These are phyloP conservation scores for Trichosporon asahii DNA, from an alignment of 1,284 basidiomycete genomes.

Conservation along the genomic window DNA sequence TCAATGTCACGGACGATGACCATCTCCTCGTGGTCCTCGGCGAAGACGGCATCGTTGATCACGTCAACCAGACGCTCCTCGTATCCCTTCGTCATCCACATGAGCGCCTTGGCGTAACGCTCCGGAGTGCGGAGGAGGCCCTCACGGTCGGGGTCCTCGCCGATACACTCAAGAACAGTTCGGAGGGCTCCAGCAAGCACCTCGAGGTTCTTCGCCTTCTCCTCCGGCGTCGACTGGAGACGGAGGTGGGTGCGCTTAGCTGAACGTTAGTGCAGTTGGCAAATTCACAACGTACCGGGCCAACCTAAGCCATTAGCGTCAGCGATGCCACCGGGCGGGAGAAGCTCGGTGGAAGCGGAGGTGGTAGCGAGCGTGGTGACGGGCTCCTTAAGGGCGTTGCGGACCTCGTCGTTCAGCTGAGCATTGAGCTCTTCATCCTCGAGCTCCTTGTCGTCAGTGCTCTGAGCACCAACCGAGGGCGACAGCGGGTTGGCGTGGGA, in stretches of 20 bases:
- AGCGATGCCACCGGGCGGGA: conserved; percentile 58
- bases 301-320: conserved; percentile 87
- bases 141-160: conserved; percentile 94
- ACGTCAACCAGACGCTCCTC: conserved; percentile 93
- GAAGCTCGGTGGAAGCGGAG: neutral
- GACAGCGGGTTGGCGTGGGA: conserved; percentile 2
- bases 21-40: conserved; percentile 99
- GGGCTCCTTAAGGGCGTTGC: conserved; percentile 17
- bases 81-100: conserved; percentile 99
- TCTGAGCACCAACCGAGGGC: conserved; percentile 3
- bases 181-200: conserved; percentile 81
- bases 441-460: conserved; percentile 8
- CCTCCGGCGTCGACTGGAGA: conserved; percentile 70
- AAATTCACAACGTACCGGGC: conserved; percentile 77
- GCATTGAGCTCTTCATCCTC: conserved; percentile 18
- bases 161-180: conserved; percentile 93
- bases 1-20: conserved; percentile 98
- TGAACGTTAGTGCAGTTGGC: conserved; percentile 44
- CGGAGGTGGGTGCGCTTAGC: conserved; percentile 87
- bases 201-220: conserved; percentile 68
- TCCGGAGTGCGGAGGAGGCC: conserved; percentile 89
- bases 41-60: conserved; percentile 97
- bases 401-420: conserved; percentile 25
- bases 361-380: neutral
- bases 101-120: conserved; percentile 91